Conservation (phyloP, 2,329 filamentous ascomycete genomes). For the Triangularia setosa region DNA sequence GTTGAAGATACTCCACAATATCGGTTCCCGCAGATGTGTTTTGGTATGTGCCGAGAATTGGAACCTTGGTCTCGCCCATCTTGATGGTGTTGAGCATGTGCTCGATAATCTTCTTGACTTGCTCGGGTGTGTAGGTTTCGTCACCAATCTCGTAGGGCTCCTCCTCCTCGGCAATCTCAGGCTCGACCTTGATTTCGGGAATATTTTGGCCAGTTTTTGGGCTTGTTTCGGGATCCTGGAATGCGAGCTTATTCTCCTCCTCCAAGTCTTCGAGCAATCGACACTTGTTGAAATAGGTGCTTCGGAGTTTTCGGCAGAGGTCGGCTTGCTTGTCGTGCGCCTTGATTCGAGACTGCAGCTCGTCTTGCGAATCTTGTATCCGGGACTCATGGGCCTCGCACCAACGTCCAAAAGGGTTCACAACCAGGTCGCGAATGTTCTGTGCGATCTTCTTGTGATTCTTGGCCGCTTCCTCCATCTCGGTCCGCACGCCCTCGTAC, state of each 20-base stretch:
- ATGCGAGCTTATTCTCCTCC: slow-evolving; percentile 97
- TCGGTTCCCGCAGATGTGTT: slow-evolving; percentile 90
- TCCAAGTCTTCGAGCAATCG: slow-evolving; percentile 92
- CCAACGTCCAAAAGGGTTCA: slow-evolving; percentile 92
- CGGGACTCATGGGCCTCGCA: slow-evolving; percentile 90
- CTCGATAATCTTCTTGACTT: slow-evolving; percentile 83
- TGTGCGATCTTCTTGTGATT: slow-evolving; percentile 95
- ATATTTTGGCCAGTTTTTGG: slow-evolving; percentile 54
- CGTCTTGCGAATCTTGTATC: slow-evolving; percentile 90
- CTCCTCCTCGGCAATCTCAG: slow-evolving; percentile 64
- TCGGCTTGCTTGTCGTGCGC: slow-evolving; percentile 90
- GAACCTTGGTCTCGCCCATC: slow-evolving; percentile 87
- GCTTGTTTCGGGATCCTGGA: slow-evolving; percentile 77
- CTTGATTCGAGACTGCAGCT: slow-evolving; percentile 86
- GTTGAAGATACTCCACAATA: slow-evolving; percentile 93
- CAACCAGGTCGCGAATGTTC: slow-evolving; percentile 92
- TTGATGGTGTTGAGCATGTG: slow-evolving; percentile 86
- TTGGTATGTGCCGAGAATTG: slow-evolving; percentile 89
- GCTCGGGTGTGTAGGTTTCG: slow-evolving; percentile 76
- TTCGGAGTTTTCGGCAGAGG: slow-evolving; percentile 84
- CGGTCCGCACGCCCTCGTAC: slow-evolving; percentile 85
- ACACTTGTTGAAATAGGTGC: slow-evolving; percentile 98
- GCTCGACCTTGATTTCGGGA: slow-evolving; percentile 83
- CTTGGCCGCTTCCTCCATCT: slow-evolving; percentile 86
- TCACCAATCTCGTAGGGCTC: slow-evolving; percentile 89